Evolutionary conservation across 2,329 filamentous ascomycete genomes (phyloP), one percentile per base, ranked within the genome.

Genomic region (Exophiala alcalophila): DNA sequence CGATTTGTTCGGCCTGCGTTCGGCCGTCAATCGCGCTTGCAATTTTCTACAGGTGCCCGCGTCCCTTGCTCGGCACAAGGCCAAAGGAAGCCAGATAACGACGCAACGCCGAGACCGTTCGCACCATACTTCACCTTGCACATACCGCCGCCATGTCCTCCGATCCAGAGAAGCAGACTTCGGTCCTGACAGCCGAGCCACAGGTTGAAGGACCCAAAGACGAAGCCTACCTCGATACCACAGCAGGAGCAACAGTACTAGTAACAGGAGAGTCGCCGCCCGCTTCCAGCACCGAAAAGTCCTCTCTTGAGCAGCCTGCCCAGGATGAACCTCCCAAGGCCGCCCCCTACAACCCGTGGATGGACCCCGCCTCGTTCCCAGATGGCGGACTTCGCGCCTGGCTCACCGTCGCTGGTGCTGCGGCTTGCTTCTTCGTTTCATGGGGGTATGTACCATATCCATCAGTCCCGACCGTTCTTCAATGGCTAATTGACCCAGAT

Each of bases 371-470:
- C n/a, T 73, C 76, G 49, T 80, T 79, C 44, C 78, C 78, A 1
- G 78, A 82, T 54, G 78, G 78, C 27, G 78, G 78, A 2, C 30
- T 58, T 3, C 62, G 73, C 49, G 79, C 80, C 6, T 81, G 78
- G 76, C 64, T 77, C 6, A 72, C 73, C 2, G 77, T 83, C 52
- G 52, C 69, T 1, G 73, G 72, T 20, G 66, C 61, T 0, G 72
- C 67, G 55, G 67, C 63, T 19, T 65, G 63, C 38, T 50, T 74
- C 32, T 76, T 76, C 52, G 66, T 67, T 40, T 71, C 65, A 49
- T 75, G 74, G 57, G 72, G 72, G 15, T 74, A 69, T 67, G 70
- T 71, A 41, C 72, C 70, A 40, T 70, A 61, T 21, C 29, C 6
- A 24, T 24, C n/a, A 21, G 2, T 10, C 16, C 11, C 10, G n/a